Evolutionary conservation across 2,329 filamentous ascomycete genomes (phyloP), one percentile per base, ranked within the genome.

Genomic region (Claviceps citrina): DNA sequence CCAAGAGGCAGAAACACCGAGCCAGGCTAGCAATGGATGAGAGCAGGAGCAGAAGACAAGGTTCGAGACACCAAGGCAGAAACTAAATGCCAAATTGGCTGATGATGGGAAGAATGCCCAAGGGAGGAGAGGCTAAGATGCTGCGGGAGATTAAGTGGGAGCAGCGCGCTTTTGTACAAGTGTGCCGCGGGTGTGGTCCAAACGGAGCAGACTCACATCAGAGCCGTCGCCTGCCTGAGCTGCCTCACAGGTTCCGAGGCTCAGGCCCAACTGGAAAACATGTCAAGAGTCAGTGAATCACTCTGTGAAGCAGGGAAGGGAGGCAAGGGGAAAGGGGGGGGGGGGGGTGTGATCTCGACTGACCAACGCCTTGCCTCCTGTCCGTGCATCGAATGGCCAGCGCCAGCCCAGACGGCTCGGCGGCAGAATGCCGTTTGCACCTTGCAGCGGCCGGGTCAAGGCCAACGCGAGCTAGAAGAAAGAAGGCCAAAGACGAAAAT

Each of bases 81-180:
- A 39, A 31, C 30, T 22, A 16, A 39, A 25, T 24, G 43, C 35
- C 41, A 33, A 38, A 7, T 22, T 36, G 43, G 43, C 43, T 28
- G 38, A 34, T 30, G 36, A 46, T 43, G 40, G 38, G 26, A 27
- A 31, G 24, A 24, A n/a, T 22, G 40, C 15, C 37, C 41, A 45
- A 41, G 41, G 39, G 43, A 43, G 38, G 36, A 25, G 36, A 36
- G 25, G 27, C 36, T 30, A 36, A 25, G 22, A n/a, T 10, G 6
- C 18, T 36, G 7, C 1, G 36, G 37, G 43, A 38, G 31, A 41
- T 34, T 41, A 36, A 38, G 44, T 16, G 44, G 42, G 43, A 46
- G 44, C 41, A 41, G 40, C 36, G 40, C 43, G 46, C 46, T 48
- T 48, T 46, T 48, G 46, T 48, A 48, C 38, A 37, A 33, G 25